phyloP scores from a whole-genome alignment of 2,329 filamentous ascomycete genomes.

The Ceratocystis variospora region DNA sequence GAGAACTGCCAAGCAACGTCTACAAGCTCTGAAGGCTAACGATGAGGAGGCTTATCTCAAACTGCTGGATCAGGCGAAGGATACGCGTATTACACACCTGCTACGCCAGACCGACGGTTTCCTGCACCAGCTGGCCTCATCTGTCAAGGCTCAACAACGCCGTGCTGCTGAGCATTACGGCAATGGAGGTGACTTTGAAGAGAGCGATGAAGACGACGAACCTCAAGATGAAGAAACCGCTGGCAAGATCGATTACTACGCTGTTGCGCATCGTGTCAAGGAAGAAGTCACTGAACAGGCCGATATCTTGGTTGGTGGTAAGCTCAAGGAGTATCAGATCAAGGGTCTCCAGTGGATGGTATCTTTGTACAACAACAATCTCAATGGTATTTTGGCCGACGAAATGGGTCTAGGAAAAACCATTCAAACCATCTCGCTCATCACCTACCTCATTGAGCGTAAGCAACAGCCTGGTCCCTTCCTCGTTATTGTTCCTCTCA shows the following conservation, averaged over 20 bases:
- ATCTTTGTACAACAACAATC: slow-evolving; percentile 98
- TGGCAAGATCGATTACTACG: slow-evolving; percentile 94
- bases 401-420: slow-evolving; percentile 99
- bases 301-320: slow-evolving; percentile 75
- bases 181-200: slow-evolving; percentile 49
- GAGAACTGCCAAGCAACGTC: slow-evolving; percentile 96
- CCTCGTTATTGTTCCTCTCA: slow-evolving; percentile 89
- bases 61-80: slow-evolving; percentile 93
- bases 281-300: slow-evolving; percentile 82
- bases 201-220: slow-evolving; percentile 46
- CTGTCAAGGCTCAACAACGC: slow-evolving; percentile 86
- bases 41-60: slow-evolving; percentile 98
- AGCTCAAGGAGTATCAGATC: slow-evolving; percentile 90
- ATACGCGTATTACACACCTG: slow-evolving; percentile 95
- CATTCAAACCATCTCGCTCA: slow-evolving; percentile 94
- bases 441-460: slow-evolving; percentile 92
- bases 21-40: slow-evolving; percentile 95
- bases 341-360: slow-evolving; percentile 99
- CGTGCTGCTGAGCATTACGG: slow-evolving; percentile 68
- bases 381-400: slow-evolving; percentile 95
- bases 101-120: slow-evolving; percentile 96
- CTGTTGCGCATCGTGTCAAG: slow-evolving; percentile 88
- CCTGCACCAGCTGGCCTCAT: slow-evolving; percentile 85
- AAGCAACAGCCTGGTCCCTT: slow-evolving; percentile 88
- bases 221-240: slow-evolving; percentile 56